phyloP scores from a whole-genome alignment of 192 early-diverging fungal species.

The Podila epicladia region DNA sequence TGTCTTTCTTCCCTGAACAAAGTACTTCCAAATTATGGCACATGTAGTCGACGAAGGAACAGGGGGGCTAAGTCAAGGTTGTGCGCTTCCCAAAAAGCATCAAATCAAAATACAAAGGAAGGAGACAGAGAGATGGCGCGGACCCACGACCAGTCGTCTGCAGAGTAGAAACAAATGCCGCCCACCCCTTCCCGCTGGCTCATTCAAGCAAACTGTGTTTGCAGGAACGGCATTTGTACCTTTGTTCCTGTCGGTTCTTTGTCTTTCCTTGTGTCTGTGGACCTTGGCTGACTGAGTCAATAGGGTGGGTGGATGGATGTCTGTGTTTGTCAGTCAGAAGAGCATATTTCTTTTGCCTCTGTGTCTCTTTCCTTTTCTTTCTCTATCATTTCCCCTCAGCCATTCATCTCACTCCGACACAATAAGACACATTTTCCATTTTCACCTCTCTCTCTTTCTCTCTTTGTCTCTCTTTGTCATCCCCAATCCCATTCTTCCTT shows the following conservation, averaged over 20 bases:
- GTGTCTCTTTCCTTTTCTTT: not conserved
- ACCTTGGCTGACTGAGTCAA: not conserved
- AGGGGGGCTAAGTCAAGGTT: no score
- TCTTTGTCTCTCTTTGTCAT: not conserved
- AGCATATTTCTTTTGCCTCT: not conserved
- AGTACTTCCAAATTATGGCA: no score
- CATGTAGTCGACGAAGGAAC: no score
- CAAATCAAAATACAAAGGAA: no score
- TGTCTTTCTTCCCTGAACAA: no score
- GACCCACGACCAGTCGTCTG: no score
- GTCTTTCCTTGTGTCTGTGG: not conserved
- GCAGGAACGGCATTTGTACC: not conserved
- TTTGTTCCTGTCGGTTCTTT: not conserved
- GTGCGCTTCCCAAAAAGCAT: no score
- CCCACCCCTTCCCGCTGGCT: not conserved
- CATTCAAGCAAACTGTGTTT: not conserved
- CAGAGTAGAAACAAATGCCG: no score
- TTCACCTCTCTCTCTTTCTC: not conserved
- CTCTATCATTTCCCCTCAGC: not conserved
- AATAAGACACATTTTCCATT: no score
- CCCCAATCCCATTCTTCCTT: not conserved
- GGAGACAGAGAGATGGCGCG: no score
- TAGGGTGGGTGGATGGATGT: no score
- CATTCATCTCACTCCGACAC: no score
- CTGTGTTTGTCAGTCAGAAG: not conserved